phyloP scores from a whole-genome alignment of 768 basidiomycete genomes.

The Kockovaella imperatae region DNA sequence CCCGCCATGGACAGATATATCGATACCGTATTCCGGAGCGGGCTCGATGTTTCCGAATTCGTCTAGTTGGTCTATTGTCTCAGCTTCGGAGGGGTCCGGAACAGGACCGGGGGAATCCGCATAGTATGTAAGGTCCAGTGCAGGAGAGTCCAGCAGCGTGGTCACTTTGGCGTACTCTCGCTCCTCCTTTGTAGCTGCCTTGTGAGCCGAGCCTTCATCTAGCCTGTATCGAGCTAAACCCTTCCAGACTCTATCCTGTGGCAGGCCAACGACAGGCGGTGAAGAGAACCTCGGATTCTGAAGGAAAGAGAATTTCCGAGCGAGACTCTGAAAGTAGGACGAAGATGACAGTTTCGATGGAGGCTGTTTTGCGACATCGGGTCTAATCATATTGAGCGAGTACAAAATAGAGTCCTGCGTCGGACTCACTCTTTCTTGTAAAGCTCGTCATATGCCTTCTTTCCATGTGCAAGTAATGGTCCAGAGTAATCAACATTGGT shows the following conservation, averaged over 20 bases:
- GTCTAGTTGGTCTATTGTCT: slow-evolving; percentile 37
- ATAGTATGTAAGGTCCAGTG: slow-evolving; percentile 76
- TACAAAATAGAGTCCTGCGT: not conserved
- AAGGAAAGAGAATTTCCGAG: slow-evolving; percentile 27
- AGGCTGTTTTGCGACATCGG: slow-evolving; percentile 22
- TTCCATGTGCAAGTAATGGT: slow-evolving; percentile 61
- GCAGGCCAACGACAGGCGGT: slow-evolving; percentile 31
- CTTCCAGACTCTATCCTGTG: slow-evolving; percentile 42
- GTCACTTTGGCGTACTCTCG: slow-evolving; percentile 81
- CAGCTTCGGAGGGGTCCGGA: slow-evolving; percentile 10
- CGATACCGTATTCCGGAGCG: slow-evolving; percentile 88
- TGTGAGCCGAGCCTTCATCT: slow-evolving; percentile 4
- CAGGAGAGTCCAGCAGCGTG: slow-evolving; percentile 67
- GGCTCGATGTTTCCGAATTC: slow-evolving; percentile 81
- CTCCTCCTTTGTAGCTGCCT: slow-evolving; percentile 20
- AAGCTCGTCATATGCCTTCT: slow-evolving; percentile 55
- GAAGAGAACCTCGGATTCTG: slow-evolving; percentile 28
- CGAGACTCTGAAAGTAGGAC: slow-evolving; percentile 29
- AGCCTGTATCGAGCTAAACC: slow-evolving; percentile 47
- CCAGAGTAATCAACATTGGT: slow-evolving; percentile 69
- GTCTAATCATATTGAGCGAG: slow-evolving; percentile 2
- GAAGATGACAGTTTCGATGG: slow-evolving; percentile 32
- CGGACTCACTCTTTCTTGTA: slow-evolving; percentile 43
- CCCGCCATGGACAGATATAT: slow-evolving; percentile 70
- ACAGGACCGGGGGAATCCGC: slow-evolving; percentile 55